Conservation (phyloP, 176 grass and related monocot species). For the Zizania latifolia region DNA sequence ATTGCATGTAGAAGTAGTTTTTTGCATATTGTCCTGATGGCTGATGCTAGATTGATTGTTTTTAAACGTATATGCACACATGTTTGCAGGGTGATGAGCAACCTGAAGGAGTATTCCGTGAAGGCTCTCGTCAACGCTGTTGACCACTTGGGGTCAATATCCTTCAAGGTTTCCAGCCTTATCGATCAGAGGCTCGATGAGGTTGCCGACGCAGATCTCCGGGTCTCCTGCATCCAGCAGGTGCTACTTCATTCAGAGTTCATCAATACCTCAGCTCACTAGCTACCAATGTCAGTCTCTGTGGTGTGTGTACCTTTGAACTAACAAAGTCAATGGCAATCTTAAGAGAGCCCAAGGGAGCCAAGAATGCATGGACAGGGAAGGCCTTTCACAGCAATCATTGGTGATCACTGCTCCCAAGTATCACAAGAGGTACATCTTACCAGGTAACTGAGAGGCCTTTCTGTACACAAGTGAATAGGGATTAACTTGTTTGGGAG, state of each 20-base stretch:
- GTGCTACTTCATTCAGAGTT: conserved; percentile 21
- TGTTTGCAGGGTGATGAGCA: conserved; percentile 48
- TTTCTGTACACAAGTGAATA: too few species aligned
- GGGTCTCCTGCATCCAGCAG: conserved; percentile 60
- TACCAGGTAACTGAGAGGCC: conserved; percentile 71
- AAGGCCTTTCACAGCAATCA: conserved; percentile 87
- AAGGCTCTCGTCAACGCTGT: conserved; percentile 81
- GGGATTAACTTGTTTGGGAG: not conserved
- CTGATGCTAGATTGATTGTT: not conserved
- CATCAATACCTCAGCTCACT: not conserved
- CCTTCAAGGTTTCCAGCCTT: conserved; percentile 62
- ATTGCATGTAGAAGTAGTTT: not conserved
- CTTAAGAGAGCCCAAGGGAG: conserved; percentile 57
- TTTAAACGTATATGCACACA: not conserved
- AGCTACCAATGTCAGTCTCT: not conserved
- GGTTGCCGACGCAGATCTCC: conserved; percentile 35
- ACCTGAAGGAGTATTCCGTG: conserved; percentile 60
- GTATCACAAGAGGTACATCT: conserved; percentile 82
- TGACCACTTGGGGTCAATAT: conserved; percentile 79
- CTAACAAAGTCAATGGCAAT: not conserved
- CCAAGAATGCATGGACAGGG: conserved; percentile 52
- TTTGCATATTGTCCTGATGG: not conserved
- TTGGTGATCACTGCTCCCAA: conserved; percentile 72
- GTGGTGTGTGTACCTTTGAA: not conserved
- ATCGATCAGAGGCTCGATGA: conserved; percentile 52